A percentile compares a stretch with the other conserved stretches of the same genome.
Evolutionary conservation across 2,329 filamentous ascomycete species (phyloP).

Genomic region (Helicocarpus griseus): DNA sequence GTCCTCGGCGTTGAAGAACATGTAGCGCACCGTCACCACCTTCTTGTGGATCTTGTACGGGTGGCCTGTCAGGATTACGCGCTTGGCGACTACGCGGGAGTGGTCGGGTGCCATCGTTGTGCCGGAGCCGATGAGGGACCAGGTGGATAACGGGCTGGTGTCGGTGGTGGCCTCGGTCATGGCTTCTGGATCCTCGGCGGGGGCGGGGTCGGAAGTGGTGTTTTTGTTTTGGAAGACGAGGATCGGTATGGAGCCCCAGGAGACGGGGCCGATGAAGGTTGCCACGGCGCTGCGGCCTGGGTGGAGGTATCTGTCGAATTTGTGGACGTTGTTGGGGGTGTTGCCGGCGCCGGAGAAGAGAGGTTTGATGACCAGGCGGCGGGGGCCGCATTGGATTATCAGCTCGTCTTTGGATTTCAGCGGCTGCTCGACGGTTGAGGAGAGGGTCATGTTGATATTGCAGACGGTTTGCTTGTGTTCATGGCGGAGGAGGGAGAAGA

Average conservation of each 20-base stretch:
- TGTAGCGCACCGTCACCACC: constrained; percentile 93
- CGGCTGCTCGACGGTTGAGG: constrained; percentile 62
- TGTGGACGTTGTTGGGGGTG: constrained; percentile 94
- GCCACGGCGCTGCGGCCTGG: constrained; percentile 84
- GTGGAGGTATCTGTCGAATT: constrained; percentile 85
- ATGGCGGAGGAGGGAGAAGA: constrained; percentile 84
- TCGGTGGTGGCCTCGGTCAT: constrained; percentile 37
- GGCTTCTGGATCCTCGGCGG: constrained; percentile 27
- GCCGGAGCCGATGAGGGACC: constrained; percentile 69
- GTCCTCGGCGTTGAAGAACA: constrained; percentile 98
- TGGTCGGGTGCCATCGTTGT: constrained; percentile 71
- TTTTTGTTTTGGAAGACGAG: constrained; percentile 74
- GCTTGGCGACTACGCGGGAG: constrained; percentile 77
- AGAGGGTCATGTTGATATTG: constrained; percentile 83
- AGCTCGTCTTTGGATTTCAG: constrained; percentile 89
- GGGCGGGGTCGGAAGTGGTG: too few species aligned
- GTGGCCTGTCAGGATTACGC: constrained; percentile 86
- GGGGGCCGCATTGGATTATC: constrained; percentile 81
- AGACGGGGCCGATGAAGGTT: constrained; percentile 79
- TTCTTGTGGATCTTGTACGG: constrained; percentile 99
- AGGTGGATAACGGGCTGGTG: constrained; percentile 37
- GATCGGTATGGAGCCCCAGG: constrained; percentile 84
- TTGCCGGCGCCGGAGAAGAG: constrained; percentile 82
- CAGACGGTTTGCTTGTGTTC: constrained; percentile 88
- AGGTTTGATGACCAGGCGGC: constrained; percentile 78